Evolutionary conservation across 805 yeast genomes (phyloP).

Genomic region (Candida boidinii): DNA sequence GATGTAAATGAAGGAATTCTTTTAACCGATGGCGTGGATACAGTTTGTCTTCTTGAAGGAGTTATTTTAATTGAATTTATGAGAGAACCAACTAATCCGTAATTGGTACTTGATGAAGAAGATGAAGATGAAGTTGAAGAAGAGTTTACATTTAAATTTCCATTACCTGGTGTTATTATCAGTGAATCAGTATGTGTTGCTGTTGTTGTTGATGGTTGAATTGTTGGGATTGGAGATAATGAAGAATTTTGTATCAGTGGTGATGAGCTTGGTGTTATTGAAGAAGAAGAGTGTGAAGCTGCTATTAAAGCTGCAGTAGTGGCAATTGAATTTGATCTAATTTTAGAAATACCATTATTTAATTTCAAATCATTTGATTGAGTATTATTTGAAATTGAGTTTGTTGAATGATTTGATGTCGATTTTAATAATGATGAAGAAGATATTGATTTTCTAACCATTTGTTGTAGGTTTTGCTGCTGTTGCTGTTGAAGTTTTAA

Average conservation of each 20-base stretch:
- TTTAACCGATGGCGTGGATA: background rate
- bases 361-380: too few species aligned
- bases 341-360: too few species aligned
- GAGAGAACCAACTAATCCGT: conserved; percentile 6
- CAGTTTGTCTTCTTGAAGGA: conserved; percentile 8
- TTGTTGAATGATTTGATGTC: too few species aligned
- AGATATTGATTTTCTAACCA: too few species aligned
- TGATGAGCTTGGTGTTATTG: conserved; percentile 3
- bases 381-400: too few species aligned
- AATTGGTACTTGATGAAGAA: conserved; percentile 5
- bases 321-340: too few species aligned
- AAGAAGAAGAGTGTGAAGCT: background rate
- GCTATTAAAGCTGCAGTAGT: too few species aligned
- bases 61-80: conserved; percentile 9
- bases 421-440: too few species aligned
- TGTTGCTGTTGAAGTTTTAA: background rate
- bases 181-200: too few species aligned
- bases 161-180: too few species aligned
- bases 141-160: conserved; percentile 10
- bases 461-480: background rate
- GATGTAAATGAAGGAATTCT: conserved; percentile 9
- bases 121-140: conserved; percentile 11
- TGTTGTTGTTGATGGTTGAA: background rate
- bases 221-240: conserved; percentile 10
- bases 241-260: conserved; percentile 1